Base-by-base conservation (phyloP, 495 filamentous ascomycete species). In the Hypoxylon lienhwacheense region DNA sequence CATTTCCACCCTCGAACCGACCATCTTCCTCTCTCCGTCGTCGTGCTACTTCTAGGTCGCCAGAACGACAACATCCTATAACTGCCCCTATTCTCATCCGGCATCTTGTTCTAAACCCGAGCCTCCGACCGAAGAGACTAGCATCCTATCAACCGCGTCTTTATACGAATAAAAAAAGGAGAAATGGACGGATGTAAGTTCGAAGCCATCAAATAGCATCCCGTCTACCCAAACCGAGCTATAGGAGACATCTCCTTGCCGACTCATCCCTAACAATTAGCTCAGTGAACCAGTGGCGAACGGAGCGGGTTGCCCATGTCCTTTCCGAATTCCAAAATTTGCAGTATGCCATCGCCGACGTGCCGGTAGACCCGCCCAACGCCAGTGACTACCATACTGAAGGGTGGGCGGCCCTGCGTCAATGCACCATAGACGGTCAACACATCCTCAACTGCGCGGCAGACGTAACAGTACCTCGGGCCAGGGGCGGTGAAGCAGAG, bases 241-340 rank as follows among this genome's bases (percentile, higher is more conserved):
- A 39, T 50, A 37, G 44, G 48, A 45, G 45, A 43, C 50, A n/a
- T 42, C 49, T 37, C 36, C 36, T 36, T 25, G 19, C 32, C 46
- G 46, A 28, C 17, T 15, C 41, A 2, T 17, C 40, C 59, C 70
- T 73, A 70, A 73, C 67, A 32, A 43, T 11, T 19, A 33, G 42
- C 12, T 32, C 66, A 96, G 90, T 95, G 54, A 95, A 96, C 72
- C 82, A 90, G 59, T 85, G 85, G 63, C 87, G 90, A 66, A 85
- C 86, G 52, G 76, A 84, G 64, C 85, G 91, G 67, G 82, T 96
- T 65, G 83, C 87, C 66, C 87, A 95, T 69, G 76, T 95, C 51
- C 86, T 95, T 61, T 79, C 81, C 63, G 90, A 95, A 73, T 96
- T 90, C 75, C 85, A 86, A 52, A 87, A 81, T 46, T 80, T 95